Base-by-base conservation (phyloP, 352 stramenopile species). In the Hyphochytrium catenoides region DNA sequence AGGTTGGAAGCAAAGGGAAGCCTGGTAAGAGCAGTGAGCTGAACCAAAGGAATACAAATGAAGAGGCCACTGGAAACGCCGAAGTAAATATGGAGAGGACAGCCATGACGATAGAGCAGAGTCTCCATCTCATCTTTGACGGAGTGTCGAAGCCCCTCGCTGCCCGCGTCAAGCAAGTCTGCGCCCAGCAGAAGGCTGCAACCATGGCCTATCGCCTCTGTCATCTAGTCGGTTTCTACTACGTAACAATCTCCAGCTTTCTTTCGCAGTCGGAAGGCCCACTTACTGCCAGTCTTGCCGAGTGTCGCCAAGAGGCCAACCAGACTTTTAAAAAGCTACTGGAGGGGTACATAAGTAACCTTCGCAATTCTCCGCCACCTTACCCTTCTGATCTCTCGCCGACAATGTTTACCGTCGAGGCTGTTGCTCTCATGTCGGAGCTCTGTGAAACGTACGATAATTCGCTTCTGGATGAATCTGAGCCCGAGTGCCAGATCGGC, bases 201-300 rank as follows among this genome's bases (percentile, higher is more conserved):
- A 50, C 68, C 22, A 57, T 62, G 17, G 48, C 58, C 16, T 78
- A 69, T 47, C 64, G 69, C 15, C 30, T 78, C 5, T 55, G 74
- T 8, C 62, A 75, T 22, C 29, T 78, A 24, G 45, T 78, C 0
- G 60, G 44, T 7, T 75, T 75, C 32, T 75, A 75, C 39, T 43
- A 67, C 16, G 48, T 59, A 36, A 78, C 58, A 37, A 54, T 78
- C 26, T 48, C 48, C 17, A 31, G 52, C 0, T 46, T 78, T 3
- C 43, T 73, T n/a, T 18, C 46, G 1, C 23, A 52, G 15, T 48
- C 50, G n/a, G n/a, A n/a, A n/a, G n/a, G n/a, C n/a, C n/a, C n/a
- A n/a, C n/a, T n/a, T n/a, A n/a, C n/a, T n/a, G n/a, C n/a, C n/a
- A n/a, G n/a, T n/a, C n/a, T n/a, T n/a, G n/a, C n/a, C n/a, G n/a